phyloP scores from a whole-genome alignment of 2,329 filamentous ascomycete genomes.

The Neofusicoccum umdonicola region DNA sequence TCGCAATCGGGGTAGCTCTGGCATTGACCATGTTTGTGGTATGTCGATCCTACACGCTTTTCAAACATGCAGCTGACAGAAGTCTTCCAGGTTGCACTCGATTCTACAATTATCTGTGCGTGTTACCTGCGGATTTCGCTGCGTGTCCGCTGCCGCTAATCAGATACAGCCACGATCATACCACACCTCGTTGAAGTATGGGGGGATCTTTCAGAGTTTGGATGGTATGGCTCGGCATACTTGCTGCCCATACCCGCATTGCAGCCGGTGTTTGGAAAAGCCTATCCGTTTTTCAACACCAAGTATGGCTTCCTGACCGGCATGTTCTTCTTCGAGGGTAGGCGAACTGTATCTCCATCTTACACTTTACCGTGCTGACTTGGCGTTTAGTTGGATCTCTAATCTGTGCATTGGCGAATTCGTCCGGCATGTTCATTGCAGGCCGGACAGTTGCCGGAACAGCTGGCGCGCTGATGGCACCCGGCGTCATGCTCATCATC shows the following conservation, averaged over 20 bases:
- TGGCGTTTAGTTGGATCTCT: background rate
- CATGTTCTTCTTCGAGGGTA: conserved; percentile 3
- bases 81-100: background rate
- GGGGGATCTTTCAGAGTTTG: background rate
- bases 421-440: background rate
- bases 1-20: background rate
- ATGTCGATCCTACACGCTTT: background rate
- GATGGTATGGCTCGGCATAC: background rate
- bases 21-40: conserved; percentile 4
- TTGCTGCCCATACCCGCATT: background rate
- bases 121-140: too few species aligned
- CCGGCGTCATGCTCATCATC: conserved; percentile 6
- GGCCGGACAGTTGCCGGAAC: background rate
- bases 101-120: background rate
- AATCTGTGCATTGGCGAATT: background rate
- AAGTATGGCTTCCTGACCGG: background rate
- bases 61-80: background rate
- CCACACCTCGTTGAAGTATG: conserved; percentile 4
- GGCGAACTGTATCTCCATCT: background rate
- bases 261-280: background rate
- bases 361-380: background rate
- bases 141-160: background rate
- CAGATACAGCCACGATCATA: background rate
- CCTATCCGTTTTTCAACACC: background rate
- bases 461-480: background rate